These are phyloP conservation scores for Metarhizium anisopliae DNA, from an alignment of 2,329 filamentous ascomycete species.

Conservation along the genomic window DNA sequence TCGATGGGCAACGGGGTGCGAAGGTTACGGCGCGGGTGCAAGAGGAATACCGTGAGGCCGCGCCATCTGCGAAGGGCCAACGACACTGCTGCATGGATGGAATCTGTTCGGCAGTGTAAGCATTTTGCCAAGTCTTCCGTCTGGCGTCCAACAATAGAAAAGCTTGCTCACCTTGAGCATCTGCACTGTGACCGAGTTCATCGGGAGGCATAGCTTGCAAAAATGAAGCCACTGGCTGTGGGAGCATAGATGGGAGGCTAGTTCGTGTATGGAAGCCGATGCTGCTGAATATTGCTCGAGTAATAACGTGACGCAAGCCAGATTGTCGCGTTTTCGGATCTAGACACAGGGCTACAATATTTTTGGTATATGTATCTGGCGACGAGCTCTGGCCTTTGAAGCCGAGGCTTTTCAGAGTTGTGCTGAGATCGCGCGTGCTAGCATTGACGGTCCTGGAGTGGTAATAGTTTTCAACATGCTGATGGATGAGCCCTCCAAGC, in stretches of 20 bases:
- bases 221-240: slow-evolving; percentile 21
- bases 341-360: slow-evolving; percentile 20
- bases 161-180: not conserved
- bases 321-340: slow-evolving; percentile 21
- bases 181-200: not conserved
- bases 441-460: slow-evolving; percentile 17
- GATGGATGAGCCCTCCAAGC: slow-evolving; percentile 25
- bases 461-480: slow-evolving; percentile 32
- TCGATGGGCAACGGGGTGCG: slow-evolving; percentile 24
- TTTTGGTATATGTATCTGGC: not conserved
- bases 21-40: slow-evolving; percentile 28
- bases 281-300: slow-evolving; percentile 25
- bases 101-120: no score
- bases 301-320: slow-evolving; percentile 29
- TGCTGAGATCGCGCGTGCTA: not conserved
- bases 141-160: no score
- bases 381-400: slow-evolving; percentile 7
- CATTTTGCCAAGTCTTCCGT: no score
- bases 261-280: slow-evolving; percentile 19
- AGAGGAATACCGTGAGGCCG: slow-evolving; percentile 31
- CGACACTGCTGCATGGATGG: slow-evolving; percentile 3
- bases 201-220: slow-evolving; percentile 2
- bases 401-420: slow-evolving; percentile 1
- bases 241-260: slow-evolving; percentile 25
- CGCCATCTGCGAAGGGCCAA: slow-evolving; percentile 33